Evolutionary conservation across 805 yeast genomes (phyloP).

Genomic region (Candida lessepsii): DNA sequence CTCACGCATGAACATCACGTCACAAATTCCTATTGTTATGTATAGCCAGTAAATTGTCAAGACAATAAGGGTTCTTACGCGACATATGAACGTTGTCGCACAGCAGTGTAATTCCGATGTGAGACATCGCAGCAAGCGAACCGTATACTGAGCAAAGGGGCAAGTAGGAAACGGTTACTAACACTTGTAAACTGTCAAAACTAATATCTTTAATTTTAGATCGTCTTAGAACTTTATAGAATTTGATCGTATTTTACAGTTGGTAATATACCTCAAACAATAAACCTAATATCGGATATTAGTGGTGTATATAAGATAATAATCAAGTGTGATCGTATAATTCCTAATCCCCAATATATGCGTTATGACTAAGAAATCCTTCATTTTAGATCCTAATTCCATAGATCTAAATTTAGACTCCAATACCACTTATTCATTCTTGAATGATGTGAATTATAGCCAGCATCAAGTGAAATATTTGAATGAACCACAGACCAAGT

Average conservation of each 20-base stretch:
- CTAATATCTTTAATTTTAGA: no score
- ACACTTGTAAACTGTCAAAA: no score
- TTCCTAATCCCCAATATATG: no score
- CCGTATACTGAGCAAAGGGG: constrained; percentile 3
- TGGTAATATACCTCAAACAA: no score
- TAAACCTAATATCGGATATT: no score
- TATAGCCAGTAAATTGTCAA: no score
- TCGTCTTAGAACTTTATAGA: no score
- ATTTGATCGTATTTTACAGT: no score
- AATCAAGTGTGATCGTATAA: no score
- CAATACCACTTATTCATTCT: constrained; percentile 18
- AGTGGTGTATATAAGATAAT: no score
- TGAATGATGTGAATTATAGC: constrained; percentile 25
- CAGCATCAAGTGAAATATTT: constrained; percentile 20
- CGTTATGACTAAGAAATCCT: constrained; percentile 3
- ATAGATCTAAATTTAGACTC: constrained; percentile 7
- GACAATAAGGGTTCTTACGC: background rate
- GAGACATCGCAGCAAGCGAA: constrained; percentile 8
- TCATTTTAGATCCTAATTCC: constrained; percentile 3
- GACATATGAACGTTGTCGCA: background rate
- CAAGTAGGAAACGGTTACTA: background rate
- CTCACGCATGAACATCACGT: no score
- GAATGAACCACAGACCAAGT: constrained; percentile 8
- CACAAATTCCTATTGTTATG: no score
- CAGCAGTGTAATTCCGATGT: constrained; percentile 8